These are phyloP conservation scores for Zygoascus bituminiphila DNA, from an alignment of 805 yeast genomes.

Conservation along the genomic window DNA sequence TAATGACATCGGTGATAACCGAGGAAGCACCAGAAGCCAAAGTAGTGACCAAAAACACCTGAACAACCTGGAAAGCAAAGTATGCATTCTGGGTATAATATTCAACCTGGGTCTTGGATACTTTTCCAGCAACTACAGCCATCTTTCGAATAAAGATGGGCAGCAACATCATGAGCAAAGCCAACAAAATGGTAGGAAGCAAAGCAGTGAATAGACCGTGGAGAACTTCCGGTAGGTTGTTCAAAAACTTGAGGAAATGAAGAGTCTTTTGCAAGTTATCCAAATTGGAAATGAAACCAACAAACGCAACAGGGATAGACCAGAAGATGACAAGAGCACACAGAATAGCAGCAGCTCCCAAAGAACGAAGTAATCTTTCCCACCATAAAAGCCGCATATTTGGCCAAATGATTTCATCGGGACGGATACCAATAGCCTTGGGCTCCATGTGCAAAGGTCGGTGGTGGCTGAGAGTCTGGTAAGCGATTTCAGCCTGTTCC, in stretches of 20 bases:
- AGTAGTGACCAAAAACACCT: slow-evolving; percentile 80
- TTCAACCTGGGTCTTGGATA: slow-evolving; percentile 67
- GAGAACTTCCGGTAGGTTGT: slow-evolving; percentile 59
- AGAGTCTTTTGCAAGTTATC: slow-evolving; percentile 50
- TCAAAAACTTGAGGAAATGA: slow-evolving; percentile 66
- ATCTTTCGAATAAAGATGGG: slow-evolving; percentile 74
- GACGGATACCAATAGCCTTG: slow-evolving; percentile 55
- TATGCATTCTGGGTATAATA: slow-evolving; percentile 80
- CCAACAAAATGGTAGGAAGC: slow-evolving; percentile 73
- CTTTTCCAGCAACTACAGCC: slow-evolving; percentile 67
- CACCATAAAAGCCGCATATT: slow-evolving; percentile 54
- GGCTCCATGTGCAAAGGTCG: slow-evolving; percentile 37
- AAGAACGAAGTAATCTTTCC: slow-evolving; percentile 48
- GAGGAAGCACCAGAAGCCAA: slow-evolving; percentile 74
- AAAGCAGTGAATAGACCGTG: slow-evolving; percentile 83
- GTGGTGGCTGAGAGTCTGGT: slow-evolving; percentile 56
- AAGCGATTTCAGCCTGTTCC: slow-evolving; percentile 81
- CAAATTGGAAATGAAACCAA: slow-evolving; percentile 87
- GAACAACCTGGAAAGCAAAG: slow-evolving; percentile 84
- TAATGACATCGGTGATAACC: slow-evolving; percentile 63
- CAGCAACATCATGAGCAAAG: slow-evolving; percentile 75
- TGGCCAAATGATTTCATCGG: slow-evolving; percentile 80
- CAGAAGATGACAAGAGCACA: slow-evolving; percentile 75
- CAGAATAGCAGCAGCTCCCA: slow-evolving; percentile 49
- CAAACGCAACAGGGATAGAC: slow-evolving; percentile 97